Conservation (phyloP, 116 monocot species). For the Papilionanthe hybrid region DNA sequence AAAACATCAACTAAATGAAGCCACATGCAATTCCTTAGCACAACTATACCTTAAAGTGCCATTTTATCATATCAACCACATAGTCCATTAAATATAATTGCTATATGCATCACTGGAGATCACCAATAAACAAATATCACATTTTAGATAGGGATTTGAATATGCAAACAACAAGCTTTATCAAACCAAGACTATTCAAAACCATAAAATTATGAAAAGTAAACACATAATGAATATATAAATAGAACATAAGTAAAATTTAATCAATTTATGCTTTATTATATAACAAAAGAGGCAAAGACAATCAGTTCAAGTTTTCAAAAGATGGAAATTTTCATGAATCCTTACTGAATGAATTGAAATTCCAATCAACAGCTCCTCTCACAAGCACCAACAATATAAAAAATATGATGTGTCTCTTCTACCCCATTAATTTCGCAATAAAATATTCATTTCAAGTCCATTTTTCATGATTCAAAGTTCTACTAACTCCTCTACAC, state of each 20-base stretch:
- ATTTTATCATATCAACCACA: neutral
- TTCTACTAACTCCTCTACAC: neutral
- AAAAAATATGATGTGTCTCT: conserved; percentile 1
- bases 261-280: neutral
- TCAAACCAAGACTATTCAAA: neutral
- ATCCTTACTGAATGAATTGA: neutral
- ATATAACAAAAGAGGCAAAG: neutral
- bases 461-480: conserved; percentile 13
- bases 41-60: too few species aligned
- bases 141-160: neutral
- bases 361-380: neutral
- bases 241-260: neutral
- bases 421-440: neutral
- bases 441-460: conserved; percentile 3
- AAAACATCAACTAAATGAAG: too few species aligned
- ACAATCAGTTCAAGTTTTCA: neutral
- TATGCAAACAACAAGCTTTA: neutral
- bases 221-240: neutral
- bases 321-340: neutral
- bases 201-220: neutral
- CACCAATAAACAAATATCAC: neutral
- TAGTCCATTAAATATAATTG: neutral
- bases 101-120: neutral
- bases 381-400: neutral
- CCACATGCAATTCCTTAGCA: too few species aligned